Conservation (phyloP, 2,329 filamentous ascomycete genomes). For the Verticillium albo-atrum region DNA sequence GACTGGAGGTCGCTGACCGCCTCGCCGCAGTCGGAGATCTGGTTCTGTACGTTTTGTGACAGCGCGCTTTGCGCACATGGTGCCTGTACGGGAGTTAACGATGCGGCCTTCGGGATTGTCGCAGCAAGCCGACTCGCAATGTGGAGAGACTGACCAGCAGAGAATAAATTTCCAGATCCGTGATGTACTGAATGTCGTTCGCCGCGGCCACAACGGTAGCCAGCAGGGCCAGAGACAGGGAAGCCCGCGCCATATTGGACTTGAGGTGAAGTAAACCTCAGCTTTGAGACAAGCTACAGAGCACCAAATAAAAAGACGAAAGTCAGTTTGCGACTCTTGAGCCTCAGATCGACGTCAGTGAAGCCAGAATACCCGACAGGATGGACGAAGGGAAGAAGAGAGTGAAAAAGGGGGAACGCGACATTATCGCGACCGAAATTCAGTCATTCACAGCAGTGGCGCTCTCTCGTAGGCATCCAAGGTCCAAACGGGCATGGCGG, state of each 20-base stretch:
- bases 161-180: not conserved
- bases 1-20: conserved; percentile 40
- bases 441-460: not conserved
- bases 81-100: conserved; percentile 27
- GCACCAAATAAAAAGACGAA: not conserved
- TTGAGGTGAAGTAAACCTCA: not conserved
- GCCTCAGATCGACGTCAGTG: not conserved
- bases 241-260: not conserved
- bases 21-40: conserved; percentile 40
- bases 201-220: not conserved
- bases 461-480: not conserved
- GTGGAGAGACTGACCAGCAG: not conserved
- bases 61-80: conserved; percentile 45
- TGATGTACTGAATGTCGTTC: conserved; percentile 2
- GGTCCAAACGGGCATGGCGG: not conserved
- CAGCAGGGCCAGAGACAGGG: not conserved
- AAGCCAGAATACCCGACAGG: not conserved
- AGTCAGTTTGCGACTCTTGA: not conserved
- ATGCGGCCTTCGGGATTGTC: not conserved
- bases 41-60: conserved; percentile 34
- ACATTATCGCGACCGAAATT: not conserved
- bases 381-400: not conserved
- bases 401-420: not conserved
- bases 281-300: not conserved
- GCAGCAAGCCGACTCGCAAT: not conserved